Evolutionary conservation across 2,329 filamentous ascomycete species (phyloP).

Genomic region (Fusarium subglutinans): DNA sequence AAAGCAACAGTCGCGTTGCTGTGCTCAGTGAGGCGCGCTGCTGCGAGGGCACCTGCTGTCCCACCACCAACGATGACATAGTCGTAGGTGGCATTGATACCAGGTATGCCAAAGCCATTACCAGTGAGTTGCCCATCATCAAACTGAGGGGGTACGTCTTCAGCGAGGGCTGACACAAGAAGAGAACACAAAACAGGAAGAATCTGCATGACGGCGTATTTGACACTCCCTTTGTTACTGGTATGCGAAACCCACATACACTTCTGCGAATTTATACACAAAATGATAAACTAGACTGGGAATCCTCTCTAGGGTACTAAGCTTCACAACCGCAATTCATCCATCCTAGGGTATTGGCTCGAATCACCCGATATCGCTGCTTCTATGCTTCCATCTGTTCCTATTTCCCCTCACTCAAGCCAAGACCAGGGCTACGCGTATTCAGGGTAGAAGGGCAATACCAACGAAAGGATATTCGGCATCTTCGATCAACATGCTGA

Average conservation of each 20-base stretch:
- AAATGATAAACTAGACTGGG: not conserved
- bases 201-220: not conserved
- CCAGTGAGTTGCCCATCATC: constrained; percentile 8
- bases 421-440: not conserved
- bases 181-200: not conserved
- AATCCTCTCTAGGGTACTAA: no score
- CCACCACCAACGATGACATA: constrained; percentile 5
- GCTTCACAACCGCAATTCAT: not conserved
- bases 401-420: not conserved
- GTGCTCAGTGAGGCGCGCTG: not conserved
- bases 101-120: constrained; percentile 11
- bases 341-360: not conserved
- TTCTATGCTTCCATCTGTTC: no score
- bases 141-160: constrained; percentile 7
- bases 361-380: not conserved
- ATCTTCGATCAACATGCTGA: not conserved
- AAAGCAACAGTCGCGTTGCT: not conserved
- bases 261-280: not conserved
- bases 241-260: not conserved
- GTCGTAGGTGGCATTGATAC: constrained; percentile 9
- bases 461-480: not conserved
- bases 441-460: no score
- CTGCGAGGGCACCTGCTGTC: not conserved
- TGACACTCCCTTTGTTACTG: not conserved
- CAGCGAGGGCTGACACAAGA: not conserved